Evolutionary conservation across 2,329 filamentous ascomycete species (phyloP).

Genomic region (Cyphellophora attinorum): DNA sequence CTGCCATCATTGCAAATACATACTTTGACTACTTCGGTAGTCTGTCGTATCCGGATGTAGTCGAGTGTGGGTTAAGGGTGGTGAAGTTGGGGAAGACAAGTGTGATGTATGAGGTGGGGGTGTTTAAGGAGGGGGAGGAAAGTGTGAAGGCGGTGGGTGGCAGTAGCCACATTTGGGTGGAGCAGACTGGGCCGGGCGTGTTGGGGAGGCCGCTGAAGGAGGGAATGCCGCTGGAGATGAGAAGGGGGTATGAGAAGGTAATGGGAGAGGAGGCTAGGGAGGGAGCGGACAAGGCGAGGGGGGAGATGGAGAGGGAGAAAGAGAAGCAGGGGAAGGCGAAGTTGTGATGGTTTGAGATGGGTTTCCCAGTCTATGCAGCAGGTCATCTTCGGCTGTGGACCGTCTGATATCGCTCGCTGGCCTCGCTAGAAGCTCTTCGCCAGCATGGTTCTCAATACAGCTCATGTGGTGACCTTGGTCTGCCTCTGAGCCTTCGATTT

Average conservation of each 20-base stretch:
- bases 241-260: slow-evolving; percentile 6
- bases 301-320: not conserved
- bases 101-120: slow-evolving; percentile 79
- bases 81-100: slow-evolving; percentile 77
- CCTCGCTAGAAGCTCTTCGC: too few species aligned
- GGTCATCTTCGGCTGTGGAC: too few species aligned
- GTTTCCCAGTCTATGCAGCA: too few species aligned
- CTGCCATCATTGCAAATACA: slow-evolving; percentile 76
- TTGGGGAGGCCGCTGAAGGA: slow-evolving; percentile 46
- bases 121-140: slow-evolving; percentile 68
- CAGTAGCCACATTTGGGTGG: slow-evolving; percentile 83
- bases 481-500: too few species aligned
- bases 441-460: too few species aligned
- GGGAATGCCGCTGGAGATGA: slow-evolving; percentile 46
- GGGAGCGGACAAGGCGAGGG: slow-evolving; percentile 1
- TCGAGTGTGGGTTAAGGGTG: slow-evolving; percentile 74
- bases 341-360: too few species aligned
- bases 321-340: too few species aligned
- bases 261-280: slow-evolving; percentile 3
- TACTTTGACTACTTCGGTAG: slow-evolving; percentile 79
- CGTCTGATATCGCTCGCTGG: too few species aligned
- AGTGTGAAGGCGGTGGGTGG: slow-evolving; percentile 74
- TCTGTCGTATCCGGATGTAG: slow-evolving; percentile 69
- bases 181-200: slow-evolving; percentile 51
- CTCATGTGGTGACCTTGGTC: too few species aligned